Percentiles rank a stretch among this genome's conserved stretches.
phyloP scores from a whole-genome alignment of 2,329 filamentous ascomycete genomes.

The Aschersonia sp. region DNA sequence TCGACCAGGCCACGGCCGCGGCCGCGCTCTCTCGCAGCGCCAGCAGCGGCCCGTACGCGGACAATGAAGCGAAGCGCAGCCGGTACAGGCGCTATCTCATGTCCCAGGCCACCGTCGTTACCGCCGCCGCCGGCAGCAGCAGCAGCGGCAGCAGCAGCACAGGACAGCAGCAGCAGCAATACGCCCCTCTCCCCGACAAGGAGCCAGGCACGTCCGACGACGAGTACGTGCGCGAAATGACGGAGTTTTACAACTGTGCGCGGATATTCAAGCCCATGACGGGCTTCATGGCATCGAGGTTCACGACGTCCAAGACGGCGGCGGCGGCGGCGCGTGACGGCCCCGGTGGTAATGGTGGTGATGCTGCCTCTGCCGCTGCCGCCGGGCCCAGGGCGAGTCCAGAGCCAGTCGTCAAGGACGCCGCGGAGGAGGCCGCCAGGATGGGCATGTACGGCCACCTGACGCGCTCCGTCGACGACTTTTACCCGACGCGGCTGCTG shows the following conservation, averaged over 20 bases:
- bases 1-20: conserved; percentile 52
- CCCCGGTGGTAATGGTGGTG: too few relatives aligned
- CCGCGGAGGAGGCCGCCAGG: conserved; percentile 73
- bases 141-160: too few relatives aligned
- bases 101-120: conserved; percentile 36
- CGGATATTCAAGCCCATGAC: conserved; percentile 81
- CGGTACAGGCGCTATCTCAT: conserved; percentile 77
- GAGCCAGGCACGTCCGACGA: conserved; percentile 35
- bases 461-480: conserved; percentile 58
- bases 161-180: conserved; percentile 11
- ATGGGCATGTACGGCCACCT: conserved; percentile 87
- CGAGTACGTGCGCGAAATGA: conserved; percentile 68
- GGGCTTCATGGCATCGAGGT: conserved; percentile 83
- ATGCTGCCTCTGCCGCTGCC: too few relatives aligned
- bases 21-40: conserved; percentile 51
- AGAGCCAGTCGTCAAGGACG: conserved; percentile 34
- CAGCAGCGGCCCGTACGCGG: conserved; percentile 59
- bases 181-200: conserved; percentile 31
- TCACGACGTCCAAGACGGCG: conserved; percentile 54
- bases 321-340: conserved; percentile 4
- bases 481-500: conserved; percentile 70
- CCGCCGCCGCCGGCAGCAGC: too few relatives aligned
- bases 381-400: conserved; percentile 2
- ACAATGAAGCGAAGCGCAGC: conserved; percentile 63
- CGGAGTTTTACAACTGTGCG: conserved; percentile 53